Base-by-base conservation (phyloP, 345 rosid genomes). In the Arabidopsis suecica region DNA sequence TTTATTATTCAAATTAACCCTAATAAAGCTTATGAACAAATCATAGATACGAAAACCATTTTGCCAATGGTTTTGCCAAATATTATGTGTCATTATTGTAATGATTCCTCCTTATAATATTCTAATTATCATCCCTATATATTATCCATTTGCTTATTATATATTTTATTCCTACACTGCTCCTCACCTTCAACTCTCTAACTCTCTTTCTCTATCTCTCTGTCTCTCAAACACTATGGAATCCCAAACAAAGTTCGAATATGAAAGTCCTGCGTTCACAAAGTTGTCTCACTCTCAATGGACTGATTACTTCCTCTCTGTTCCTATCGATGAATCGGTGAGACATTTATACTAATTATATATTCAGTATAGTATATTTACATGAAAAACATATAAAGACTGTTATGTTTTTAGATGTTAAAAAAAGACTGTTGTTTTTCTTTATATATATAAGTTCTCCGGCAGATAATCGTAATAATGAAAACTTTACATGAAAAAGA, bases 211-310 rank as follows among this genome's bases (percentile, higher is more conserved):
- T 38, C 49, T 23, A 23, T 23, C 25, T 23, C 25, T 61, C 38
- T 5, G 23, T 64, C 28, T 28, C 25, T 44, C 55, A 5, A 3
- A 3, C 40, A 8, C 38, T 28, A 48, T 49, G 70, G 42, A 65
- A 16, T 12, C 42, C 44, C 30, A 38, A 25, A 1, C 32, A 4
- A 45, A 8, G 47, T 50, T 50, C 12, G 12, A 2, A 12, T 3
- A 22, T 50, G 48, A 37, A 49, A 50, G 50, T 22, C n/a, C 13
- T 68, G 60, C 23, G 48, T 68, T 68, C 38, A 23, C 11, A 38
- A 34, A 68, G 61, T 41, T 68, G 38, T n/a, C 72, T 38, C 51
- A 54, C 38, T 54, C 62, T 14, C 50, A 53, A 16, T 68, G 72
- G 72, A 40, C 50, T 23, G 25, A 54, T 40, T 55, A 68, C 61